Conservation (phyloP, 2,329 filamentous ascomycete species). For the Scorias spongiosa region DNA sequence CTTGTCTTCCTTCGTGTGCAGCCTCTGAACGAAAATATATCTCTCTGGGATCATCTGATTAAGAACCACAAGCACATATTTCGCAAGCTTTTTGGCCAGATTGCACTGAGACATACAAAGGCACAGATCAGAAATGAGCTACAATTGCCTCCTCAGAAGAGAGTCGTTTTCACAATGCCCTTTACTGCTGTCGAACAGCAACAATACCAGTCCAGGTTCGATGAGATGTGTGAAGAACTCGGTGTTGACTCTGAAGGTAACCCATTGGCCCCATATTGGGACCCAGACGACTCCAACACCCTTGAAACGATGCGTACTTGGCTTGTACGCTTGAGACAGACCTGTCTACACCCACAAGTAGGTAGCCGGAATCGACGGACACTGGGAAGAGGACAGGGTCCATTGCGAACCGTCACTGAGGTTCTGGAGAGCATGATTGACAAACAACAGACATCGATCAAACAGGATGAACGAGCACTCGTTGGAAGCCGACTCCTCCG, state of each 20-base stretch:
- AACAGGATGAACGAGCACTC: constrained; percentile 53
- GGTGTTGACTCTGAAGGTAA: constrained; percentile 49
- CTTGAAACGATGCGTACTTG: constrained; percentile 65
- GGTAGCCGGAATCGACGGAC: constrained; percentile 50
- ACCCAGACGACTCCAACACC: constrained; percentile 40
- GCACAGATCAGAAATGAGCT: constrained; percentile 65
- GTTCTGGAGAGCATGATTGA: constrained; percentile 88
- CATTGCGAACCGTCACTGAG: constrained; percentile 68
- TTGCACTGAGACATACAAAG: constrained; percentile 79
- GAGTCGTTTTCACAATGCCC: constrained; percentile 75
- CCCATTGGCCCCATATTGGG: constrained; percentile 48
- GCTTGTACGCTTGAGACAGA: constrained; percentile 64
- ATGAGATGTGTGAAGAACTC: constrained; percentile 57
- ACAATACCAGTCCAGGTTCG: constrained; percentile 64
- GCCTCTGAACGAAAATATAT: constrained; percentile 51
- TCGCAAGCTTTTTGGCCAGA: constrained; percentile 48
- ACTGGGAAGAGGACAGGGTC: constrained; percentile 43
- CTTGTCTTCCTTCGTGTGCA: constrained; percentile 67
- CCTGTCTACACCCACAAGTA: constrained; percentile 73
- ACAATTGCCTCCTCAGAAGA: constrained; percentile 63
- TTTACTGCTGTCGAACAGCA: constrained; percentile 87
- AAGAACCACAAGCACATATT: constrained; percentile 48
- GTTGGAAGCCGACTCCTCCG: constrained; percentile 45
- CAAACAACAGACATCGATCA: constrained; percentile 54
- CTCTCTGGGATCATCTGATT: constrained; percentile 55